Evolutionary conservation across 768 basidiomycete species (phyloP), one percentile per base, ranked within the genome.

Genomic region (Leccinum boreale): DNA sequence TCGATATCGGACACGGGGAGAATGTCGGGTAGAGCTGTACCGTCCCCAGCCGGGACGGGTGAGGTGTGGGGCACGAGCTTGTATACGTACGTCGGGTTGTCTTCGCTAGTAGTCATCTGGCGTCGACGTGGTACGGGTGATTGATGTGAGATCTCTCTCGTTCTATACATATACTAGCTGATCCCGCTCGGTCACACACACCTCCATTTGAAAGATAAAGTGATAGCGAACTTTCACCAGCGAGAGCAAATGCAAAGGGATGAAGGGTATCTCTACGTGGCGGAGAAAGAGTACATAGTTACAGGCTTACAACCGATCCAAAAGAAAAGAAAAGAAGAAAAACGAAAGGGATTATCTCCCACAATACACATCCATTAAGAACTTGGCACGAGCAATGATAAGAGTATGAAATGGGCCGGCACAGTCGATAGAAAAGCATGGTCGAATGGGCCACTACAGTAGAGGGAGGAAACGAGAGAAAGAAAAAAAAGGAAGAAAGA

Each of bases 1-100:
- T 85, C 84, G 14, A 85, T 70, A 17, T 72, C 63, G 58, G 81
- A 84, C 46, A 85, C 64, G 19, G 82, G 82, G 26, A 85, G 75
- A 3, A 60, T 65, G 2, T 72, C 67, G 7, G 84, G 83, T 14
- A 85, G 69, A 1, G 72, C 73, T 2, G 52, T 6, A 7, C 6
- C 23, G 35, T 75, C 68, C 29, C 42, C 42, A 44, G 72, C 62
- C 0, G 79, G 75, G n/a, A 68, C 55, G 0, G 79, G 70, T 9
- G 76, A 61, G 9, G 77, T 71, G 39, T 73, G 64, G 12, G 78
- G 74, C 31, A 86, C 69, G 58, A 88, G 78, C 62, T 87, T 88
- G 75, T 87, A 88, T 59, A 87, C 53, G 68, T 84, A 85, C 3
- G 73, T 78, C 5, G 83, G 85, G 42, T 52, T 39, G 33, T 47